Base-by-base conservation (phyloP, 129 eudicot species). In the Gnaphalium uliginosum region DNA sequence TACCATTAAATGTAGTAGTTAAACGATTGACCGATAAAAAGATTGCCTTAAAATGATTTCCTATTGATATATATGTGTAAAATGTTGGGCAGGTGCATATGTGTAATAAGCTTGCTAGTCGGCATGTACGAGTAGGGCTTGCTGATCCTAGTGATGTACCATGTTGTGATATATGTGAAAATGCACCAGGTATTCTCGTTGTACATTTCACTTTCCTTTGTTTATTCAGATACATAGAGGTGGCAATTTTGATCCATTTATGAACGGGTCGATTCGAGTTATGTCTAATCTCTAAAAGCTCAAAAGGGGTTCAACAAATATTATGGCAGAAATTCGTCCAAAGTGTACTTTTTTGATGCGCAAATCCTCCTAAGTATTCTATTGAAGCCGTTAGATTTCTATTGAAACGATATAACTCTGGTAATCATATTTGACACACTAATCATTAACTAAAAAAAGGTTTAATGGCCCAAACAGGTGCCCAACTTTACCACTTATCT, bases 31-130 rank as follows among this genome's bases (percentile, higher is more conserved):
- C 13, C 10, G 32, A 56, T 37, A 56, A 17, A 76, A 56, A 37
- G 35, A 46, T 59, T 29, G 0, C 21, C 66, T 46, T 32, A 26
- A 29, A 70, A 69, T n/a, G 26, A 69, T 41, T 14, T 30, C 56
- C 46, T 17, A 54, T 61, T 54, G 24, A 72, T 37, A 56, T 41
- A 48, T 57, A 41, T 65, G 9, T 71, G 60, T 41, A 54, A 54
- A 46, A 41, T 83, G 76, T 9, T 78, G 68, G 73, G 68, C 84
- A 92, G 98, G 98, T 92, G 51, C 98, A 92, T 80, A 82, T 86
- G 98, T 89, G 96, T 73, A 92, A 89, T 77, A 90, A 93, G 86
- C 98, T 93, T 48, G 98, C 98, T n/a, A 93, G 90, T 81, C 82
- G 98, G 60, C 96, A 93, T 78, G 87, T 90, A 51, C 83, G 96